These are phyloP conservation scores for Coemansia sp. DNA, from an alignment of 192 early-diverging fungal genomes.

Conservation along the genomic window DNA sequence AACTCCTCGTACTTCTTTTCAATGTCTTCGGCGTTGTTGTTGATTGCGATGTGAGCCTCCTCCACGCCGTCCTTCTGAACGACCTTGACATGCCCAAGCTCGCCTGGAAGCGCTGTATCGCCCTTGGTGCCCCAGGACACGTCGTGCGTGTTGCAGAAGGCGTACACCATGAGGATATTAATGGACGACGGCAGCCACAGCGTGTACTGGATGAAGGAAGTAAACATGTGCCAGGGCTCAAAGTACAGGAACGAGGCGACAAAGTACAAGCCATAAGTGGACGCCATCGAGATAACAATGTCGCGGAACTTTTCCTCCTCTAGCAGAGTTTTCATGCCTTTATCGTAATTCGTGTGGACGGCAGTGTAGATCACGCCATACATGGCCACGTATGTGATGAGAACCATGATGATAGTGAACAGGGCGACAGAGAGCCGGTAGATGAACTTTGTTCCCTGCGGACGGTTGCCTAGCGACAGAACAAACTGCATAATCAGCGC, in stretches of 20 bases:
- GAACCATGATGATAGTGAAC: constrained; percentile 86
- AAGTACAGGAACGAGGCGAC: constrained; percentile 74
- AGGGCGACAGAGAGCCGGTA: constrained; percentile 73
- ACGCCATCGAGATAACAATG: constrained; percentile 73
- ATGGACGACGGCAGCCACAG: constrained; percentile 82
- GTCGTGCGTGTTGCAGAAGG: constrained; percentile 94
- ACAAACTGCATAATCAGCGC: constrained; percentile 83
- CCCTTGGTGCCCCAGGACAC: constrained; percentile 97
- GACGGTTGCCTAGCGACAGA: constrained; percentile 90
- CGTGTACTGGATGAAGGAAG: constrained; percentile 85
- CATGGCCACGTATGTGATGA: constrained; percentile 73
- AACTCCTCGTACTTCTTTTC: constrained; percentile 83
- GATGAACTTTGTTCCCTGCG: constrained; percentile 82
- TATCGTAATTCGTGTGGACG: constrained; percentile 43
- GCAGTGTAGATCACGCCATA: constrained; percentile 60
- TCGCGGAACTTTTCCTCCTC: constrained; percentile 66
- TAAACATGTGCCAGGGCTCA: constrained; percentile 92
- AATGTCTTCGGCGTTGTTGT: constrained; percentile 72
- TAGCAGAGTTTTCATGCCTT: constrained; percentile 45
- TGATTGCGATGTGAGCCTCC: constrained; percentile 72
- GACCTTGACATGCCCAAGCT: constrained; percentile 77
- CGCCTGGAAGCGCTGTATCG: constrained; percentile 64
- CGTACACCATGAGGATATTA: constrained; percentile 92
- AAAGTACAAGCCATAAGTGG: constrained; percentile 83
- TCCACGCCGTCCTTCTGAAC: constrained; percentile 67